Conservation (phyloP, 495 filamentous ascomycete genomes). For the Xylaria palmicola region DNA sequence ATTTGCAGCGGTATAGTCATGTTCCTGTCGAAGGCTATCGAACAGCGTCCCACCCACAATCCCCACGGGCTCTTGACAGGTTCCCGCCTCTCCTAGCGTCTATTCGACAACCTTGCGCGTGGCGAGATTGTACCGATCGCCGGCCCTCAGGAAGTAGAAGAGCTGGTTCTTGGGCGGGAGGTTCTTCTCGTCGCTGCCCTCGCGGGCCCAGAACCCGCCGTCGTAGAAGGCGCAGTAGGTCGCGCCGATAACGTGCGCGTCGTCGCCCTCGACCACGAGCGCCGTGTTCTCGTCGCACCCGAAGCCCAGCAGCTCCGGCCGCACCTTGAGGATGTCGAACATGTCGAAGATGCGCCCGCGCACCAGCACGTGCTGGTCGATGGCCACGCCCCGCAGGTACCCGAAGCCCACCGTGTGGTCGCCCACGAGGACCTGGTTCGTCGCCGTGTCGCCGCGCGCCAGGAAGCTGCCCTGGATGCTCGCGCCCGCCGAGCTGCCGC, state of each 20-base stretch:
- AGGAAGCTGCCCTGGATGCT: slow-evolving; percentile 37
- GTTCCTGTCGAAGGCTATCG: no score
- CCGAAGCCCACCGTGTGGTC: slow-evolving; percentile 36
- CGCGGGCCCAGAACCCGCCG: slow-evolving; percentile 20
- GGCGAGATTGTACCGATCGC: slow-evolving; percentile 13
- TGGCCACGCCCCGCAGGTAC: slow-evolving; percentile 30
- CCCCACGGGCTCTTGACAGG: background rate
- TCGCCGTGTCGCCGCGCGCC: slow-evolving; percentile 31
- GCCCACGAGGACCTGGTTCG: slow-evolving; percentile 32
- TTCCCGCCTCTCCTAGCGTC: background rate
- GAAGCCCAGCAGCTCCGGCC: slow-evolving; percentile 33
- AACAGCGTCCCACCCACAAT: background rate
- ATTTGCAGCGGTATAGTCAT: background rate
- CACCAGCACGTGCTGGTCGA: slow-evolving; percentile 37
- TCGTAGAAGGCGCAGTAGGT: slow-evolving; percentile 24
- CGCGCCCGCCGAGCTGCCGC: slow-evolving; percentile 34
- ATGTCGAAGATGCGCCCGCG: slow-evolving; percentile 35
- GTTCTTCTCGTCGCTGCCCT: slow-evolving; percentile 12
- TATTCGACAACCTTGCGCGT: slow-evolving; percentile 13
- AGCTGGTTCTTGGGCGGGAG: background rate
- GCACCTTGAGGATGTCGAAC: slow-evolving; percentile 35
- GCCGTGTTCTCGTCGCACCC: slow-evolving; percentile 37
- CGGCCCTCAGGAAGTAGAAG: slow-evolving; percentile 16
- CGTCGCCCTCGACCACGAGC: slow-evolving; percentile 30
- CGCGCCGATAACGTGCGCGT: slow-evolving; percentile 25